Base-by-base conservation (phyloP, 163 green algal genomes). In the Dunaliella salina region DNA sequence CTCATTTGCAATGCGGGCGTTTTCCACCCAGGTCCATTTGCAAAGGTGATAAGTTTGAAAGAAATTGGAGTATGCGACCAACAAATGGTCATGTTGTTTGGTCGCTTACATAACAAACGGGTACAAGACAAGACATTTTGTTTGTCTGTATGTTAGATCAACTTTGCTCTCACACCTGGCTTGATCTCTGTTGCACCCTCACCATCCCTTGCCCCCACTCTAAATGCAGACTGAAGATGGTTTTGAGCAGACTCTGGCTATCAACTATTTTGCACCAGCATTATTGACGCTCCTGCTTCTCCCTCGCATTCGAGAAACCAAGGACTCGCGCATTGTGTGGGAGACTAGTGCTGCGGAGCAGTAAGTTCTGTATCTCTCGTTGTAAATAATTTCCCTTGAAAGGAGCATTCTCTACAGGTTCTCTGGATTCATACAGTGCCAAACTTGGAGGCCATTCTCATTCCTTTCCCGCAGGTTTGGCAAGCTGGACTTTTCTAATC, bases 181-280 rank as follows among this genome's bases (percentile, higher is more conserved):
- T n/a, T n/a, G n/a, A n/a, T n/a, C n/a, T n/a, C n/a, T n/a, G n/a
- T n/a, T n/a, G n/a, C n/a, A n/a, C n/a, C n/a, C n/a, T 15, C 8
- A 8, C 8, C 40, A 50, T 50, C 40, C 40, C 8, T 50, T 50
- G 40, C 40, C 40, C 40, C 40, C 40, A 50, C 8, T 50, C 8
- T 50, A 50, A 50, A 82, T 35, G 81, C 83, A 85, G 83, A 85
- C 83, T 22, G 32, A 34, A 15, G 84, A 89, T 32, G 84, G 84
- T 71, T 45, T 89, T 1, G 87, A 89, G 81, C 84, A 87, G 71
- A 89, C 87, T 0, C 80, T 89, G 69, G 87, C 84, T 0, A 72
- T 87, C 3, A 79, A 89, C 71, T 83, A 83, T 40, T 86, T 83
- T 69, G 83, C 83, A n/a, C 83, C 71, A 25, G 40, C 40, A 4